phyloP scores from a whole-genome alignment of 2,329 filamentous ascomycete species.

The Aspergillus arachidicola region DNA sequence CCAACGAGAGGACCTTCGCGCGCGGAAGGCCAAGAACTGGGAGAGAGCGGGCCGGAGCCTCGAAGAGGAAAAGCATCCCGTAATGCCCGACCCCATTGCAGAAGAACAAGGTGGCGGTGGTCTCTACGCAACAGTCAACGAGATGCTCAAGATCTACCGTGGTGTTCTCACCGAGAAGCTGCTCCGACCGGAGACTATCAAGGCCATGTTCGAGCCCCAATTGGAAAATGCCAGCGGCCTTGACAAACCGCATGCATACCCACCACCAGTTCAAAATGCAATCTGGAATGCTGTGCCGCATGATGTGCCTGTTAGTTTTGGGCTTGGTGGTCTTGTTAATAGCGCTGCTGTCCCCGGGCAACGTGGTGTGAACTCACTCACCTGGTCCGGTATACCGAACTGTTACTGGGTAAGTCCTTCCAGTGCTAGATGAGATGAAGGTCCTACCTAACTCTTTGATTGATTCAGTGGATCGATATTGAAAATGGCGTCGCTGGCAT shows the following conservation, averaged over 20 bases:
- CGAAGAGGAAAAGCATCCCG: not conserved
- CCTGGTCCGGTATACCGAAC: slow-evolving; percentile 9
- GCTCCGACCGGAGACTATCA: slow-evolving; percentile 1
- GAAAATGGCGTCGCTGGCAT: slow-evolving; percentile 9
- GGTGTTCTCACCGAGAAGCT: slow-evolving; percentile 2
- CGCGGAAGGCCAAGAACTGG: slow-evolving; percentile 3
- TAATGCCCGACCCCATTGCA: slow-evolving; percentile 1
- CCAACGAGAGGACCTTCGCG: slow-evolving; percentile 5
- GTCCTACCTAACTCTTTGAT: not conserved
- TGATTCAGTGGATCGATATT: slow-evolving; percentile 8
- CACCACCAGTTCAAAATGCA: not conserved
- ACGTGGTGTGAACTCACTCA: slow-evolving; percentile 4
- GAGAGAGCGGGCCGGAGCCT: not conserved
- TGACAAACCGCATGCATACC: not conserved
- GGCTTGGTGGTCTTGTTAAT: slow-evolving; percentile 7
- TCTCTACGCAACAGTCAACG: slow-evolving; percentile 7
- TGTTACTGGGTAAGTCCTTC: slow-evolving; percentile 10
- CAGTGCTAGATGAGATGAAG: not conserved
- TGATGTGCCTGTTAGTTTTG: not conserved
- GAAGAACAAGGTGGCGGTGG: slow-evolving; percentile 2
- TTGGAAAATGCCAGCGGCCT: not conserved
- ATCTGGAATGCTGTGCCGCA: slow-evolving; percentile 6
- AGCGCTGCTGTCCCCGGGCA: not conserved
- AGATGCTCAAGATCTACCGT: slow-evolving; percentile 8
- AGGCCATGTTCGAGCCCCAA: slow-evolving; percentile 6